Evolutionary conservation across 371 early-diverging fungal genomes (phyloP), one percentile per base, ranked within the genome.

Genomic region (Dichotomocladium elegans): DNA sequence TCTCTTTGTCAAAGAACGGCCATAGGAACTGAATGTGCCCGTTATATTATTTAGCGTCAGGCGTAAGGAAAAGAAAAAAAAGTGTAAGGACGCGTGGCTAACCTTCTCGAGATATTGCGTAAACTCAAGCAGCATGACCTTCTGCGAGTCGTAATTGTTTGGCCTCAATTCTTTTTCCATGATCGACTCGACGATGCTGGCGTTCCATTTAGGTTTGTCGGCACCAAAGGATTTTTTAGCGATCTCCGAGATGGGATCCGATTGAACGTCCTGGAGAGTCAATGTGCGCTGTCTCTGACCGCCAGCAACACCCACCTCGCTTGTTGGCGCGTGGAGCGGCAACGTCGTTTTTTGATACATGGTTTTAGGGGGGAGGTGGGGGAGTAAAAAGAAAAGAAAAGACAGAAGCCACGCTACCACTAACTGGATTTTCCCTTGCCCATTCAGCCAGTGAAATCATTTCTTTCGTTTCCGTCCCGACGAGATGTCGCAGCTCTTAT

Each of bases 71-170:
- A 17, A 44, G 27, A 3, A 14, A 34, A 55, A n/a, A n/a, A n/a
- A n/a, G n/a, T n/a, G n/a, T n/a, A n/a, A 31, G 9, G 17, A 24
- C 28, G 42, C 31, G 30, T 21, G 14, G 22, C n/a, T 29, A 68
- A 86, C 87, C 79, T 85, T 83, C 76, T 94, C 94, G 31, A 93
- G 64, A 51, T 91, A 93, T 49, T 91, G 91, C 30, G 66, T 76
- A 43, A 82, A 78, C 59, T 93, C 94, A 26, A 94, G 65, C 4
- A 84, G 54, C 58, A 83, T 77, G 33, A 92, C 37, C 25, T 80
- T 85, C 8, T 72, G 58, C 11, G 78, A 53, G 31, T 77, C 62
- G 45, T 74, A 88, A n/a, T 66, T 51, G 22, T 64, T 64, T 35
- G 71, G 68, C 19, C 62, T 72, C 7, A 93, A 70, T 54, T 88